phyloP scores from a whole-genome alignment of 108 stramenopile species.

The Fragilariopsis cylindrus region DNA sequence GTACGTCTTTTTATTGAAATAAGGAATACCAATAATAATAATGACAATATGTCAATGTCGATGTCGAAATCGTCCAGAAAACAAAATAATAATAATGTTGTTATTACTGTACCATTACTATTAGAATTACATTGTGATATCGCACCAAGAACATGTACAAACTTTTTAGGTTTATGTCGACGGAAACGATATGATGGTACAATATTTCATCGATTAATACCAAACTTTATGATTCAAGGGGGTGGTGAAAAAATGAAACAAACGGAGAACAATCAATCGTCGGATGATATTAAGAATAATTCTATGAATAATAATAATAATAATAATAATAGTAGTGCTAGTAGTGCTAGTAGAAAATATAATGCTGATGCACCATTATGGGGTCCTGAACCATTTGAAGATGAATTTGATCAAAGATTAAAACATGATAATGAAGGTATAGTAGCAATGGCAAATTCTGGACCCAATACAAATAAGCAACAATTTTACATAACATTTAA shows the following conservation, averaged over 20 bases:
- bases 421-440: constrained; percentile 74
- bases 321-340: no score
- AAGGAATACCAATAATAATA: no score
- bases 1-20: constrained; percentile 31
- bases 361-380: constrained; percentile 69
- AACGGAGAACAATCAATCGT: background rate
- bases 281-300: background rate
- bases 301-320: background rate
- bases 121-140: constrained; percentile 94
- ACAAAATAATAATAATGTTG: background rate
- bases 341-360: constrained; percentile 27
- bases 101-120: constrained; percentile 46
- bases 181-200: constrained; percentile 86
- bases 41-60: background rate
- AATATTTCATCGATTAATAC: constrained; percentile 90
- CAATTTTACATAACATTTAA: constrained; percentile 98
- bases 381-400: constrained; percentile 67
- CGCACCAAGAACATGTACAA: constrained; percentile 87
- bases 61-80: background rate
- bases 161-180: constrained; percentile 88
- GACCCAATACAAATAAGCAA: constrained; percentile 82
- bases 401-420: constrained; percentile 94
- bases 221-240: constrained; percentile 94
- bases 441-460: constrained; percentile 95
- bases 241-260: constrained; percentile 67